A percentile compares a stretch with the other conserved stretches of the same genome.
phyloP scores from a whole-genome alignment of 140 eudicot genomes.

The Flaveria floridana region DNA sequence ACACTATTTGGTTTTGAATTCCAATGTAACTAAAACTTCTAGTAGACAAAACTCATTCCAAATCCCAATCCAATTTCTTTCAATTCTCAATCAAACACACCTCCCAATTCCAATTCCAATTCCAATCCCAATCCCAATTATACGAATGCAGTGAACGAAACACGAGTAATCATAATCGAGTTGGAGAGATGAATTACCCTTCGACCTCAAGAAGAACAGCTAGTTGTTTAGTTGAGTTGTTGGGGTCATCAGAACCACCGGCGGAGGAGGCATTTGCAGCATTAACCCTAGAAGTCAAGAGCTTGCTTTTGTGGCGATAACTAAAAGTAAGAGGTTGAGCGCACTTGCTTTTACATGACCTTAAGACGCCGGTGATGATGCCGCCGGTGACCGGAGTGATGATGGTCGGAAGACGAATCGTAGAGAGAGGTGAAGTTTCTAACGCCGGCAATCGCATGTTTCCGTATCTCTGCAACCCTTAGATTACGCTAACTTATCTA shows the following conservation, averaged over 20 bases:
- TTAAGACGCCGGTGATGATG: neutral
- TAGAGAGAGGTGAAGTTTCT: slow-evolving; percentile 26
- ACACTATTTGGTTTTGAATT: slow-evolving; percentile 8
- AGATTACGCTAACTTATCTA: neutral
- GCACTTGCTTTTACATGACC: slow-evolving; percentile 20
- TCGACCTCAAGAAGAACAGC: slow-evolving; percentile 89
- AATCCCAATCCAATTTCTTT: neutral
- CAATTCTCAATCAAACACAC: neutral
- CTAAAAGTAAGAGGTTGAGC: slow-evolving; percentile 6
- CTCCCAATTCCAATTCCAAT: neutral
- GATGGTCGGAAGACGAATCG: slow-evolving; percentile 21
- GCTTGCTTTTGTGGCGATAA: slow-evolving; percentile 34
- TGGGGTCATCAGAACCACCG: slow-evolving; percentile 19
- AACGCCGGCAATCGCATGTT: slow-evolving; percentile 33
- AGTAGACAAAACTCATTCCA: neutral
- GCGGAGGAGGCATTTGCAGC: slow-evolving; percentile 36
- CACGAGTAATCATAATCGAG: neutral
- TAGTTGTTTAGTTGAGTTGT: slow-evolving; percentile 39
- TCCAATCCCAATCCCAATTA: too few species aligned
- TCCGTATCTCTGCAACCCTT: slow-evolving; percentile 16
- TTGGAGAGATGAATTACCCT: slow-evolving; percentile 46
- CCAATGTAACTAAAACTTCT: neutral
- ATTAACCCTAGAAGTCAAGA: slow-evolving; percentile 34
- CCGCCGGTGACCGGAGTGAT: slow-evolving; percentile 22
- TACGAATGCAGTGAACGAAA: neutral